Percentiles rank a stretch among this genome's conserved stretches.
Conservation (phyloP, 768 basidiomycete genomes). For the Collybia sordida region DNA sequence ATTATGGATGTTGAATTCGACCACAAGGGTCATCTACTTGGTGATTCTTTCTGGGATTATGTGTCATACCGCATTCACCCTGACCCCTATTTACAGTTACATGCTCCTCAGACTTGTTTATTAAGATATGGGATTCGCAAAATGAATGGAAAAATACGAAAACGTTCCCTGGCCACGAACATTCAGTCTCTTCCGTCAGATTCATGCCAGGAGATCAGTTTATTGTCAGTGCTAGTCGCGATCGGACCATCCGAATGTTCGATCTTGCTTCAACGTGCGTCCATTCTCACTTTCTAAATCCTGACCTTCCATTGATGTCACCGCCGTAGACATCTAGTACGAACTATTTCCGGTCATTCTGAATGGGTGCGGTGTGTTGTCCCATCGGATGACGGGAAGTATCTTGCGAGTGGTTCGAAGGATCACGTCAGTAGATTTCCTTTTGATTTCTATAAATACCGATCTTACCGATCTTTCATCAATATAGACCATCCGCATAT, state of each 20-base stretch:
- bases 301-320: background rate
- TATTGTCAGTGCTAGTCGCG: slow-evolving; percentile 85
- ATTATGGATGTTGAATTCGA: slow-evolving; percentile 89
- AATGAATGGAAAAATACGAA: slow-evolving; percentile 90
- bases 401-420: slow-evolving; percentile 80
- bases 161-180: slow-evolving; percentile 88
- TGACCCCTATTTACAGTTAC: slow-evolving; percentile 36
- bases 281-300: background rate
- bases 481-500: slow-evolving; percentile 71
- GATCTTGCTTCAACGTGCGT: slow-evolving; percentile 84
- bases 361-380: slow-evolving; percentile 82
- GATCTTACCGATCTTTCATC: slow-evolving; percentile 18
- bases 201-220: slow-evolving; percentile 85
- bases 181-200: slow-evolving; percentile 82
- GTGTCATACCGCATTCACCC: background rate
- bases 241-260: slow-evolving; percentile 83
- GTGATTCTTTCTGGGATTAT: slow-evolving; percentile 36
- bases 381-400: slow-evolving; percentile 69
- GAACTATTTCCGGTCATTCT: slow-evolving; percentile 73
- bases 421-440: slow-evolving; percentile 65
- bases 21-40: slow-evolving; percentile 78
- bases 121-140: slow-evolving; percentile 90
- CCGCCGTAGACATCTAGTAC: slow-evolving; percentile 62
- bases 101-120: slow-evolving; percentile 82
- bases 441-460: background rate